Conservation (phyloP, 345 rosid species). For the Eucalyptus victrix region DNA sequence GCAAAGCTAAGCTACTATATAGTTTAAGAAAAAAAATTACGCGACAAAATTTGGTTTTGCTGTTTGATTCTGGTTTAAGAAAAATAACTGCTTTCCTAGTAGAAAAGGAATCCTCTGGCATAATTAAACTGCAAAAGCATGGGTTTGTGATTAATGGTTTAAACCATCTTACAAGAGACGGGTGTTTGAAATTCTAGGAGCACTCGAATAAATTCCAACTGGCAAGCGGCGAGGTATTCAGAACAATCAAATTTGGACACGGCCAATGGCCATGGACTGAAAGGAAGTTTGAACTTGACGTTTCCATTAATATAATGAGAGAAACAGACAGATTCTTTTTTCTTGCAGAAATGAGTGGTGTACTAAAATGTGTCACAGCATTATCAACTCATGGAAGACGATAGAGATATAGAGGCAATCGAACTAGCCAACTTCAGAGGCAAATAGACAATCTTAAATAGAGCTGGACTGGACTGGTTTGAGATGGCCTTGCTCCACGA, state of each 20-base stretch:
- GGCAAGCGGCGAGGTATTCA: background rate
- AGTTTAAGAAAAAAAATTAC: background rate
- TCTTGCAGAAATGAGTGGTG: background rate
- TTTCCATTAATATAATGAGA: background rate
- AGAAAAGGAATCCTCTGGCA: background rate
- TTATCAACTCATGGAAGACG: background rate
- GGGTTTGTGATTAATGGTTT: background rate
- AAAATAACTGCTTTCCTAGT: background rate
- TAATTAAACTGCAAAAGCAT: background rate
- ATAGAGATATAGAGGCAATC: background rate
- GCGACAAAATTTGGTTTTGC: background rate
- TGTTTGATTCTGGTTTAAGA: background rate
- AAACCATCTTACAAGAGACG: background rate
- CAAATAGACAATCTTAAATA: background rate
- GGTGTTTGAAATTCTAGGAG: background rate
- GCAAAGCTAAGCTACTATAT: background rate
- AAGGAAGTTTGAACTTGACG: background rate
- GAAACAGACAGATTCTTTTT: background rate
- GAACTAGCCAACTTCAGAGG: background rate
- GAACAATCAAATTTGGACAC: background rate
- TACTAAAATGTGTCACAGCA: background rate
- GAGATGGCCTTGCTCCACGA: conserved; percentile 40
- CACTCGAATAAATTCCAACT: background rate
- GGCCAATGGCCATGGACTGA: background rate
- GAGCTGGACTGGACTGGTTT: background rate